phyloP scores from a whole-genome alignment of 495 filamentous ascomycete genomes.

The Rusavskia elegans region DNA sequence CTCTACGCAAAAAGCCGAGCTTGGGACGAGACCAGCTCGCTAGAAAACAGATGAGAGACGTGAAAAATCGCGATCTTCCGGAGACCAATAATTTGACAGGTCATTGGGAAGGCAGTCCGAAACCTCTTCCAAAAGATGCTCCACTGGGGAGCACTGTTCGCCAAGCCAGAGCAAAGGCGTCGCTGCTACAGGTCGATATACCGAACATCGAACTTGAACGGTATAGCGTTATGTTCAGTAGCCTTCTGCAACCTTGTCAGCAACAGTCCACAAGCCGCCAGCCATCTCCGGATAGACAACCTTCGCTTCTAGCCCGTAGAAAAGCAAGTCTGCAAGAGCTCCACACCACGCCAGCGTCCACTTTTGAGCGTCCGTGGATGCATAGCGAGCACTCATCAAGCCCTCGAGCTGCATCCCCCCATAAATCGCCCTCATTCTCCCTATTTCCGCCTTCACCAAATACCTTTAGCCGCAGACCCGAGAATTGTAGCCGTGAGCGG shows the following conservation, averaged over 20 bases:
- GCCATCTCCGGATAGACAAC: conserved; percentile 8
- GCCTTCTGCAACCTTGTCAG: conserved; percentile 40
- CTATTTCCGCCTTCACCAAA: conserved; percentile 44
- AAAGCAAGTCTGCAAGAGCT: conserved; percentile 54
- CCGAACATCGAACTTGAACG: conserved; percentile 68
- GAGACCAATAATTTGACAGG: neutral
- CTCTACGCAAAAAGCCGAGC: conserved; percentile 11
- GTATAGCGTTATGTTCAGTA: conserved; percentile 90
- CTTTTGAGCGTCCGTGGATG: conserved; percentile 15
- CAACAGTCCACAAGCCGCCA: conserved; percentile 16
- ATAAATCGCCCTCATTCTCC: conserved; percentile 41
- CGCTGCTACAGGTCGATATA: conserved; percentile 58
- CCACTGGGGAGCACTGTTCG: neutral
- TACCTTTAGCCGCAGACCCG: conserved; percentile 19
- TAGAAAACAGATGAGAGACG: neutral
- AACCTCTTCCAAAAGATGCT: neutral
- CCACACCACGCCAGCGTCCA: conserved; percentile 31
- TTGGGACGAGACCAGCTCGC: neutral
- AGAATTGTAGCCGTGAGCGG: conserved; percentile 24
- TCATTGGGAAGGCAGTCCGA: neutral
- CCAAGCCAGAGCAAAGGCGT: neutral
- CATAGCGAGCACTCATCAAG: neutral
- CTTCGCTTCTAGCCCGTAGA: conserved; percentile 45
- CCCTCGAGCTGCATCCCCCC: conserved; percentile 12
- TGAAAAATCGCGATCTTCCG: neutral